phyloP scores from a whole-genome alignment of 352 stramenopile species.

The Saprolegnia parasitica region DNA sequence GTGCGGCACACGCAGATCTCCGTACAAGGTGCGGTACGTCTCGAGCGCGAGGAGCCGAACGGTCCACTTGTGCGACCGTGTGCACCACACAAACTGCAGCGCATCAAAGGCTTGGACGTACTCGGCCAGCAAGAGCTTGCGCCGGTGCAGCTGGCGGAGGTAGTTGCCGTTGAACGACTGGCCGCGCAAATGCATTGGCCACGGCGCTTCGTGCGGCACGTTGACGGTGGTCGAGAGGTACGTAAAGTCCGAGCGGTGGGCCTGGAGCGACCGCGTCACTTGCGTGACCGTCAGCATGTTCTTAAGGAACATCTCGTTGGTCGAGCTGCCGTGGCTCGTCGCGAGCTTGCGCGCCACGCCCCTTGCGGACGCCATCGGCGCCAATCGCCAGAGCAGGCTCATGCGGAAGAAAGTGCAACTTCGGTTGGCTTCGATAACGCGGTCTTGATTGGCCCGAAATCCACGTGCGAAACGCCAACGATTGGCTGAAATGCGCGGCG shows the following conservation, averaged over 20 bases:
- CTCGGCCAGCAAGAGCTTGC: neutral
- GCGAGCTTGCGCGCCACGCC: neutral
- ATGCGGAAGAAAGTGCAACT: neutral
- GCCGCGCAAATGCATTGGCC: slow-evolving; percentile 20
- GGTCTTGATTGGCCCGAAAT: neutral
- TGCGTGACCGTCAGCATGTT: slow-evolving; percentile 19
- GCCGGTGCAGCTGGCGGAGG: slow-evolving; percentile 14
- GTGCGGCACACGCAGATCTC: slow-evolving; percentile 8
- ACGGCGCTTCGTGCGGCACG: slow-evolving; percentile 19
- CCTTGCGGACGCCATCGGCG: neutral
- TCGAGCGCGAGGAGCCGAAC: slow-evolving; percentile 16
- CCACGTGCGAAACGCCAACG: too few relatives aligned
- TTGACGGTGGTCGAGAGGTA: slow-evolving; percentile 10
- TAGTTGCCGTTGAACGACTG: slow-evolving; percentile 22
- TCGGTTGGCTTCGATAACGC: neutral
- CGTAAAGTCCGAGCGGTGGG: slow-evolving; percentile 24
- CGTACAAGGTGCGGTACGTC: neutral
- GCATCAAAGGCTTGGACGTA: slow-evolving; percentile 1
- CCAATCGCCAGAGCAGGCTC: neutral
- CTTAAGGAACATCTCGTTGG: neutral
- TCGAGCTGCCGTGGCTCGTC: neutral
- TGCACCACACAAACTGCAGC: slow-evolving; percentile 23
- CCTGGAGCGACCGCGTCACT: slow-evolving; percentile 5
- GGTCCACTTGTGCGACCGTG: slow-evolving; percentile 7
- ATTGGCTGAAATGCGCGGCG: too few relatives aligned